Evolutionary conservation across 2,329 filamentous ascomycete species (phyloP), one percentile per base, ranked within the genome.

Genomic region (Scedosporium boydii): DNA sequence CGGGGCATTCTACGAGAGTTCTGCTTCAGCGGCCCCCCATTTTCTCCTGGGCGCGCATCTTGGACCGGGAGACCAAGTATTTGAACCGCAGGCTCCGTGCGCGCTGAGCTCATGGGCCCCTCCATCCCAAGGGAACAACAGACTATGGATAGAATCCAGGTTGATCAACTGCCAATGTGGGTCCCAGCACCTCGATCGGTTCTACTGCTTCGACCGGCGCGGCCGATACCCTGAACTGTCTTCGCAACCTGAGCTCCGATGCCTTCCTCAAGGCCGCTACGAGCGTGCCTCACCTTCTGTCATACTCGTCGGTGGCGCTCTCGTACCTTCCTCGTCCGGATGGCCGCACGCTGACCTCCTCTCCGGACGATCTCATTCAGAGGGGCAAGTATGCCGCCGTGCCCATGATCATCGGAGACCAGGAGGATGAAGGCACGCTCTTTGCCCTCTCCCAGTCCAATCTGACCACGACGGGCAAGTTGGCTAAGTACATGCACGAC

Each of bases 381-480:
- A 68, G 71, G 0, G 84, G 86, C 14, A 78, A 79, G 4, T 80
- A 80, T 63, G 71, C 79, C 21, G 74, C 76, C 1, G 78, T 82
- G 1, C 79, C 80, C 42, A 77, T 78, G 74, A 81, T 82, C 66
- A 81, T 89, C 46, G 89, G 90, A 51, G 82, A 91, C 69, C 88
- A 91, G 72, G 89, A 93, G 76, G 90, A 93, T 69, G 89, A 93
- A 72, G 89, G 89, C 18, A 91, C 89, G 0, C 73, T 93, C 1
- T 91, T 93, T 70, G 78, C 86, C 4, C 77, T 93, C 41, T 87
- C 87, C 71, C 87, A 90, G 66, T 70, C 73, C 38, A 90, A 92
- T 70, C 75, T 93, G 59, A 89, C 83, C 9, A 87, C 80, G 1
- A 84, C 80, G 0, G 74, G 74, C 1, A 73, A 84, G 5, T 67